phyloP scores from a whole-genome alignment of 2,329 filamentous ascomycete genomes.

The Nemania sp. region DNA sequence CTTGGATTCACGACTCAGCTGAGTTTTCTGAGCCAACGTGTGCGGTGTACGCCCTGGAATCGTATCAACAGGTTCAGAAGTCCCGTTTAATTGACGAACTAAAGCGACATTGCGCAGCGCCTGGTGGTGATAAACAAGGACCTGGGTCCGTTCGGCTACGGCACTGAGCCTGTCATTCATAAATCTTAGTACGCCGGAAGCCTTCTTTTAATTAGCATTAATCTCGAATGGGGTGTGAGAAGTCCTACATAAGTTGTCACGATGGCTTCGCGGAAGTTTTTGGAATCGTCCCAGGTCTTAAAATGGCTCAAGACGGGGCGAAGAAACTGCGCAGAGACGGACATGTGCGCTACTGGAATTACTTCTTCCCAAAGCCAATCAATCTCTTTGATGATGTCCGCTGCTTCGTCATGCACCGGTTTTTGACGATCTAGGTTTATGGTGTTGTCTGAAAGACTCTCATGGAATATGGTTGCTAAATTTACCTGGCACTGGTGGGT shows the following conservation, averaged over 20 bases:
- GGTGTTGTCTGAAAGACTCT: conserved; percentile 8
- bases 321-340: conserved; percentile 49
- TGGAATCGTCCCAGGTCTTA: conserved; percentile 28
- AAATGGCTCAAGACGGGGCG: conserved; percentile 42
- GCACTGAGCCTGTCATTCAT: conserved; percentile 36
- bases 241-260: conserved; percentile 39
- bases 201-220: conserved; percentile 27
- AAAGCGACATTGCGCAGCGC: conserved; percentile 29
- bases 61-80: not conserved
- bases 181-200: conserved; percentile 32
- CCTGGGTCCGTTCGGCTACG: conserved; percentile 31
- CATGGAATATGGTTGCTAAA: conserved; percentile 31
- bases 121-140: conserved; percentile 36
- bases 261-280: conserved; percentile 19
- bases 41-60: not conserved
- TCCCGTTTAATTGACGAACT: conserved; percentile 8
- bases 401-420: conserved; percentile 27
- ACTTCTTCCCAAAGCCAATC: conserved; percentile 53
- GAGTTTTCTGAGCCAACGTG: not conserved
- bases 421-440: conserved; percentile 21
- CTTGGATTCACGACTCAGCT: conserved; percentile 16
- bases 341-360: conserved; percentile 53
- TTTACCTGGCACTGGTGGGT: conserved; percentile 35
- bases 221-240: not conserved
- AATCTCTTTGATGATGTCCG: conserved; percentile 47